Base-by-base conservation (phyloP, 169 alveolate genomes). In the Plasmodium coatneyi region DNA sequence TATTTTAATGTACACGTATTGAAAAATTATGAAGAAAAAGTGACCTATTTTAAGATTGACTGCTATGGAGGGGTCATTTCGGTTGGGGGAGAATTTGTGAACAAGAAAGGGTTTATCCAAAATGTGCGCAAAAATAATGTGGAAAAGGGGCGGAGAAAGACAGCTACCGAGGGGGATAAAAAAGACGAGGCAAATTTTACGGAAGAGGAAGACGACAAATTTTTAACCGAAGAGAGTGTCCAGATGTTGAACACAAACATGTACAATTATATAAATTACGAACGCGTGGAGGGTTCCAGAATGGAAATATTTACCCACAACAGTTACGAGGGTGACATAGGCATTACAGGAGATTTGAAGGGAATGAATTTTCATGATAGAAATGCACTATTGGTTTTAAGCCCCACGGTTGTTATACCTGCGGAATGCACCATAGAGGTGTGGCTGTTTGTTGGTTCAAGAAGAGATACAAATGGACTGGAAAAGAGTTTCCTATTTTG, bases 291-390 rank as follows among this genome's bases (percentile, higher is more conserved):
- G 12, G 71, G 70, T 25, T 22, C 43, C 10, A 16, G 52, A 34
- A 16, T 74, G 79, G 81, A 16, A 16, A 22, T 87, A 76, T 87
- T 87, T 25, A 56, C 49, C n/a, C 93, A 87, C 46, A 87, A 87
- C 46, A 41, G 46, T 76, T 87, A 78, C 66, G 82, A 79, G 49
- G 32, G 80, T n/a, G 30, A 80, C 32, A 74, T 56, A 25, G 93
- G 93, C 6, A 71, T 87, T 78, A 87, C 93, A 10, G 93, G 93
- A 9, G 93, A 87, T 39, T 60, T 87, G 56, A 87, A 87, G 30
- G 93, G 93, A 60, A 54, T 87, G 52, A 80, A 87, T 49, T 79
- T 87, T 32, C 32, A 28, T 39, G 49, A 79, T 39, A 30, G 39
- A 36, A 87, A 79, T 34, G 60, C 93, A 9, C 46, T 80, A 87